Evolutionary conservation across 768 basidiomycete species (phyloP), one percentile per base, ranked within the genome.

Genomic region (Amanita inopinata): DNA sequence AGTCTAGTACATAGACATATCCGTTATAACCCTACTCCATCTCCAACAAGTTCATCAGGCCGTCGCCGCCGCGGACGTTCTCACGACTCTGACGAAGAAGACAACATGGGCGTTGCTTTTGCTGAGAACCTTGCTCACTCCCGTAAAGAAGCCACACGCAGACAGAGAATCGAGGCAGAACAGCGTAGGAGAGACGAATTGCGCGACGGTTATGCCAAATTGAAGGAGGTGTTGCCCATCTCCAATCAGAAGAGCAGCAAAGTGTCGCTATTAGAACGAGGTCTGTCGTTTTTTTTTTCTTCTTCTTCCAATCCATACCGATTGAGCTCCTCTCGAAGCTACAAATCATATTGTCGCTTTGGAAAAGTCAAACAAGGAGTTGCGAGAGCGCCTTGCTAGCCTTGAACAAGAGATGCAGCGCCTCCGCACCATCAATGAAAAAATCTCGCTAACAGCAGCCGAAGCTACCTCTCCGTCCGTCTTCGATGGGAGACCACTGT

Each of bases 221-320:
- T 93, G 61, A 89, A 88, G 63, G 87, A 90, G 48, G 83, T 85
- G 18, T 69, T 93, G 5, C 90, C 90, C 2, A 73, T 82, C 40
- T 85, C 83, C 9, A 90, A 88, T 61, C 87, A 90, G 69, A 88
- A 91, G 66, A 81, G 83, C 59, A 89, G 85, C 66, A 93, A 93
- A 58, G 85, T 90, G 12, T 87, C 84, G 18, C 64, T 92, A 45
- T 67, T 93, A 43, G 90, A 92, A 63, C 73, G 90, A 74, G 86
- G 88, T 89, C 54, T 46, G 73, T 56, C 27, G 19, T 27, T 37
- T 23, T 49, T 43, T 47, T 25, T 33, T 40, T 37, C 48, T 36
- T 44, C 43, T 50, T 30, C 14, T 33, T 32, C 37, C 25, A 33
- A 38, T 15, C 36, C 43, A 40, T 51, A 46, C 36, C 44, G 43